Evolutionary conservation across 345 rosid species (phyloP), one percentile per base, ranked within the genome.

Genomic region (Citrus trifoliata): DNA sequence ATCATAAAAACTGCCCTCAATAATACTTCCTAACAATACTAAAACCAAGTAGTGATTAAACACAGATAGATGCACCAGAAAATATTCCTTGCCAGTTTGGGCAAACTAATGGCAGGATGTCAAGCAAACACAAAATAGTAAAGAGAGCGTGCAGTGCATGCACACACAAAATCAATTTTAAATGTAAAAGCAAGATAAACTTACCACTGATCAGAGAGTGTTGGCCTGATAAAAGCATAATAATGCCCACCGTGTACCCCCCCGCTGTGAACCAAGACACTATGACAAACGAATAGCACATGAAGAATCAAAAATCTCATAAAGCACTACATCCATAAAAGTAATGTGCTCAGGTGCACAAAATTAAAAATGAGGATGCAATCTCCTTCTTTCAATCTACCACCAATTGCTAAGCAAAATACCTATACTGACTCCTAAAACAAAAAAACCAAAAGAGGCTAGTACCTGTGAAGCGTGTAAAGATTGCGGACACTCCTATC

Each of bases 191-290:
- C 22, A 21, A 18, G 72, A 38, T 40, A 38, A 46, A 68, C 85
- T 74, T 86, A 95, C 98, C 98, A 95, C 79, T 90, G 97, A 80
- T 95, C 97, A 80, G 98, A 86, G 61, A 95, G 95, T 18, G 93
- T 91, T 62, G 98, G 98, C 86, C 98, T 88, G 67, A 93, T 95
- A 80, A 89, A 95, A 67, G 98, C 98, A 89, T 95, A 95, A 82
- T 95, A 95, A 80, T 95, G 98, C 69, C 98, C 98, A 75, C 98
- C 98, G 76, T 95, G 98, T 79, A 95, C 92, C 65, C 98, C 98
- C 76, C 98, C 98, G 40, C 98, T 95, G 66, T 95, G 98, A 87
- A 95, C 98, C 85, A 95, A 87, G 78, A 95, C 98, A 76, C 98
- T 95, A 89, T 76, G 80, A 24, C 73, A 70, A 72, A 66, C 71